phyloP scores from a whole-genome alignment of 2,329 filamentous ascomycete species.

The Microdochium trichocladiopsis region DNA sequence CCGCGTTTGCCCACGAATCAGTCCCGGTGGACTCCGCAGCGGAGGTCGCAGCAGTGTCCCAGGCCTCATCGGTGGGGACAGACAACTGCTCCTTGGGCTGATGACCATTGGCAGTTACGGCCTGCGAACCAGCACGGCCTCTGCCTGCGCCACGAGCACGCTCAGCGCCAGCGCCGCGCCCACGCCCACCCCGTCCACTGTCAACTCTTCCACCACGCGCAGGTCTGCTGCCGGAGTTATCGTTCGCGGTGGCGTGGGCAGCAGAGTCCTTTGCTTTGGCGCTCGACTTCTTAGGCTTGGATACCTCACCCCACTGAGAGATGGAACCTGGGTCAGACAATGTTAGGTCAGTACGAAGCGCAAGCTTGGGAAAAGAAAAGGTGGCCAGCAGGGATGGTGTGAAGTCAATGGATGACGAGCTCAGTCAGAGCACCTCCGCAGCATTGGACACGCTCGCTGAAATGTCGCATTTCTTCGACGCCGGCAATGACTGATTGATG shows the following conservation, averaged over 20 bases:
- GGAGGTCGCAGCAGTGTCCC: conserved; percentile 40
- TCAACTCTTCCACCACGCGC: conserved; percentile 53
- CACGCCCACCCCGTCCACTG: conserved; percentile 23
- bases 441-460: not conserved
- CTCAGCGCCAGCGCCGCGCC: conserved; percentile 46
- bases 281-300: conserved; percentile 70
- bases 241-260: conserved; percentile 42
- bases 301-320: conserved; percentile 79
- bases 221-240: conserved; percentile 38
- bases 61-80: conserved; percentile 64
- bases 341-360: conserved; percentile 16
- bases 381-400: not conserved
- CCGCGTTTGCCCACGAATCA: conserved; percentile 19
- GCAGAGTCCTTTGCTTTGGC: conserved; percentile 58
- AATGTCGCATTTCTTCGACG: not conserved
- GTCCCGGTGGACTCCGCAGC: conserved; percentile 21
- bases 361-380: too few relatives aligned
- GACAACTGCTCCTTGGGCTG: conserved; percentile 53
- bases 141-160: conserved; percentile 55
- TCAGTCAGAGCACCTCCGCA: not conserved
- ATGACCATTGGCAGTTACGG: conserved; percentile 54
- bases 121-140: conserved; percentile 58
- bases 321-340: conserved; percentile 53
- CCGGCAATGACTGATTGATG: not conserved
- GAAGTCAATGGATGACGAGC: not conserved